Evolutionary conservation across 1,284 basidiomycete species (phyloP).

Genomic region (Puccinia coronata): DNA sequence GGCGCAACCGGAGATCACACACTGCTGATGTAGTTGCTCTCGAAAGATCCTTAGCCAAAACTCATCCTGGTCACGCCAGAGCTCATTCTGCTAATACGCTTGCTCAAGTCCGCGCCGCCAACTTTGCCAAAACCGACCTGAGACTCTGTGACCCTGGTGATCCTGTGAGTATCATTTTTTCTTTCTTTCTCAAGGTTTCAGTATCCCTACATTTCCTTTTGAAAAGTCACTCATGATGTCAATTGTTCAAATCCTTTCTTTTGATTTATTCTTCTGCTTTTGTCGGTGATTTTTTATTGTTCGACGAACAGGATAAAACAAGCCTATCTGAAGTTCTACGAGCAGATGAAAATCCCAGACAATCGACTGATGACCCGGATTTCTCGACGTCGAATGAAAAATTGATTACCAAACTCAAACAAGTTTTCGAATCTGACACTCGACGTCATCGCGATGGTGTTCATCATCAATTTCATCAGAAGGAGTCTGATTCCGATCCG

Average conservation of each 20-base stretch:
- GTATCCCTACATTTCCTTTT: background rate
- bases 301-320: background rate
- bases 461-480: background rate
- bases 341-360: background rate
- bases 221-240: background rate
- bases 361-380: background rate
- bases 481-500: conserved; percentile 9
- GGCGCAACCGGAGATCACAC: conserved; percentile 18
- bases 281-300: background rate
- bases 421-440: conserved; percentile 18
- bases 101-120: conserved; percentile 25
- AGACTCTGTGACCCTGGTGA: conserved; percentile 23
- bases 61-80: background rate
- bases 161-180: conserved; percentile 13
- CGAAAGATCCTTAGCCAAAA: background rate
- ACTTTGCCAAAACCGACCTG: conserved; percentile 34
- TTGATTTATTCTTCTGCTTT: background rate
- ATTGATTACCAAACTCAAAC: conserved; percentile 18
- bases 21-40: conserved; percentile 19
- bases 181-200: background rate
- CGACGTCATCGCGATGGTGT: conserved; percentile 1
- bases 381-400: background rate
- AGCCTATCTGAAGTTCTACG: background rate
- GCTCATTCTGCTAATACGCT: conserved; percentile 12
- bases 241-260: background rate